Base-by-base conservation (phyloP, 2,329 filamentous ascomycete species). In the Nemania sp. region DNA sequence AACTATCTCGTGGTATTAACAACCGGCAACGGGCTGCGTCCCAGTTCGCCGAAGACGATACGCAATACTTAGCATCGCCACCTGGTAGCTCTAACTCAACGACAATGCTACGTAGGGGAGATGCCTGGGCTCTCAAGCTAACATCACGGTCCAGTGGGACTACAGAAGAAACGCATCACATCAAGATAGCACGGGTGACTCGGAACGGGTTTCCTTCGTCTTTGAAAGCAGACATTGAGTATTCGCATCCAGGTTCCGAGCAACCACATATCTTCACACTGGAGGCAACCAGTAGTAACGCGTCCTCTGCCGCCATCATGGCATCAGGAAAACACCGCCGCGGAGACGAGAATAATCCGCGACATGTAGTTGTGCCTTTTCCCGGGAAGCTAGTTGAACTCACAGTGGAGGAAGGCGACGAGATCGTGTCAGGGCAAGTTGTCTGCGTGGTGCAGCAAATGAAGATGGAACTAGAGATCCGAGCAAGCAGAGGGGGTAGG, bases 391-490 rank as follows among this genome's bases (percentile, higher is more conserved):
- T 64, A 34, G 59, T 64, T 15, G 62, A 64, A 51, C 35, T 62
- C 13, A 12, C 21, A 10, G 59, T 64, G 9, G 59, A 62, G 5
- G 62, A 65, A 39, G 62, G 60, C 3, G 60, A 65, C 12, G 56
- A 57, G 37, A 46, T 65, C 11, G 21, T 29, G n/a, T 37, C 53
- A 12, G 62, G 62, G 20, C 62, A 63, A 35, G 62, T 62, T 2
- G 40, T 65, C 6, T 65, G 62, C 17, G 54, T 63, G 11, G 46
- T 63, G 18, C 62, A 63, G 13, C 62, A 65, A 21, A 65, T 63
- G 62, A 65, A 65, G 25, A 65, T 65, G 62, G 62, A 65, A 35
- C 40, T 65, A 1, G 60, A 62, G 29, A 57, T 65, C n/a, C 59
- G 62, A 43, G 56, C 62, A 15, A 53, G 15, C 9, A 57, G 42